Percentiles rank a stretch among this genome's conserved stretches.
These are phyloP conservation scores for Auxenochlorella pyrenoidosa DNA, from an alignment of 139 green algal species.

Conservation along the genomic window DNA sequence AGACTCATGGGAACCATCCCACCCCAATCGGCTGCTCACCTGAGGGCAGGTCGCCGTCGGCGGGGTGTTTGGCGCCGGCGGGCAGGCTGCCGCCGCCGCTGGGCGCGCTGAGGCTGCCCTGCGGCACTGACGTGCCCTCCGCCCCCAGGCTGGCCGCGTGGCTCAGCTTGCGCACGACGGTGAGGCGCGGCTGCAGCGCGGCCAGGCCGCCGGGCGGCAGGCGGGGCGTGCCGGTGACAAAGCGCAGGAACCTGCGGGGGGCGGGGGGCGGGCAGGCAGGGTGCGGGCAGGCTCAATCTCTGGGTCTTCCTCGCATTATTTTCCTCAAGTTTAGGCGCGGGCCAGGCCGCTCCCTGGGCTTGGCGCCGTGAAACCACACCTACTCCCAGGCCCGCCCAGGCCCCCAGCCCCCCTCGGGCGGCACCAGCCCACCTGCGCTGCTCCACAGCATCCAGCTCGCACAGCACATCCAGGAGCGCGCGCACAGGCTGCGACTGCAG, in stretches of 20 bases:
- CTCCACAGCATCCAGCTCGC: constrained; percentile 84
- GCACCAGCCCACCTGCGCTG: constrained; percentile 70
- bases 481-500: constrained; percentile 46
- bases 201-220: constrained; percentile 93
- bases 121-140: not conserved
- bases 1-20: too few species aligned
- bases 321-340: too few species aligned
- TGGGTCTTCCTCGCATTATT: too few species aligned
- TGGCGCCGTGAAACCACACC: too few species aligned
- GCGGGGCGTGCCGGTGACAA: constrained; percentile 95
- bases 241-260: constrained; percentile 87
- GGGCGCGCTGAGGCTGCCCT: constrained; percentile 26
- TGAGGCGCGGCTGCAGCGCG: constrained; percentile 91
- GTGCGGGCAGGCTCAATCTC: not conserved
- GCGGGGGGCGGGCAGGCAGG: not conserved
- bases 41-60: constrained; percentile 90
- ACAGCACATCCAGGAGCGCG: constrained; percentile 89
- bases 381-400: too few species aligned
- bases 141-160: constrained; percentile 8
- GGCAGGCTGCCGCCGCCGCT: constrained; percentile 28
- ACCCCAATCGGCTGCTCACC: not conserved
- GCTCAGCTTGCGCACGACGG: constrained; percentile 95
- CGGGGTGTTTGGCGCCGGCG: constrained; percentile 41
- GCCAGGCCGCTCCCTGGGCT: too few species aligned
- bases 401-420: too few species aligned